Evolutionary conservation across 164 flowering plant species (phyloP), one percentile per base, ranked within the genome.

Genomic region (Saururus chinensis): DNA sequence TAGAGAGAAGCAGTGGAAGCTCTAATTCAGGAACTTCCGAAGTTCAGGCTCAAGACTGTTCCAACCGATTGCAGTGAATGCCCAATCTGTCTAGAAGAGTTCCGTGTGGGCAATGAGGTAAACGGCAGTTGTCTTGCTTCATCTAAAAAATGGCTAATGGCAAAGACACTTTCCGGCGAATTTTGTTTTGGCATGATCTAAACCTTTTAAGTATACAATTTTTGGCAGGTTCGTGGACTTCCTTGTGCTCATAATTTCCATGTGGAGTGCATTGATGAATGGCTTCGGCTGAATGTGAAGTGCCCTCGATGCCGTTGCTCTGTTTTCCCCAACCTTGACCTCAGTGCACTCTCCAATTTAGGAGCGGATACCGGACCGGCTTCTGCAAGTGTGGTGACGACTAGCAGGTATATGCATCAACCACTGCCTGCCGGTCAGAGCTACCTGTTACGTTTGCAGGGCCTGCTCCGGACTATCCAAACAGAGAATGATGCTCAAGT

Each of bases 1-100:
- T 76, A 93, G 99, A 89, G 88, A 79, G 99, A 95, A 81, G 99
- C 99, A 57, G 99, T 95, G 37, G 99, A 95, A 73, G 98, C 98
- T 35, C 89, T 95, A 17, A 89, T 95, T 73, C 99, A 95, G 67
- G 99, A 95, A 74, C 96, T 95, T 62, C 96, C 99, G 9, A 95
- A 86, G 77, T 95, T 95, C 78, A 76, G 85, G 74, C 73, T 95
- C 25, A 95, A 91, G 79, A 88, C 96, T 62, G 98, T 95, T 69
- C 99, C 98, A 42, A 83, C 90, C 64, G 99, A 89, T 78, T 95
- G 97, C 78, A 83, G 92, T 60, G 99, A 95, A 75, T 95, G 99
- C 53, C 99, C 95, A 6, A 91, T 95, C 70, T 95, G 99, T 76
- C 77, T 95, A 40, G 99, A 95, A 72, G 99, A 95, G 73, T 91